Evolutionary conservation across 495 filamentous ascomycete genomes (phyloP), one percentile per base, ranked within the genome.

Genomic region (Chaetomium fimeti): DNA sequence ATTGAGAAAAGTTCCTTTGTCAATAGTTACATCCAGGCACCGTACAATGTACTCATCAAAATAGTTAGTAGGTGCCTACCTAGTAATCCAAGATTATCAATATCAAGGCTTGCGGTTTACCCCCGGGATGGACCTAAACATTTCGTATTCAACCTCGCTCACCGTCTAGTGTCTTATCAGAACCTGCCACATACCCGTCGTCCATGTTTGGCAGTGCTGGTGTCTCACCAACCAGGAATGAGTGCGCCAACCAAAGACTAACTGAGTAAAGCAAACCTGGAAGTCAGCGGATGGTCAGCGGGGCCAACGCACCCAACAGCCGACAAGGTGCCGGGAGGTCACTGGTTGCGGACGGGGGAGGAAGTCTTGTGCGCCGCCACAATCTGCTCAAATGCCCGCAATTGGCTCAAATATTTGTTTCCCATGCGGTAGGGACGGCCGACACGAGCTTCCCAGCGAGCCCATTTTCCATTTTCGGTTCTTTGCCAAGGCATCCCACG

Each of bases 301-400:
- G 40, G 40, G 4, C 48, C 48, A 51, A 51, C 22, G 27, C 9
- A 20, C 16, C 43, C n/a, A n/a, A 51, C 22, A 20, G 43, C 43
- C 43, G n/a, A 47, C 43, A 47, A 47, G 43, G 43, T 47, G 43
- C n/a, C 42, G 16, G 8, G 40, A 2, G 11, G 42, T 15, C 43
- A 22, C 18, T 47, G n/a, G 43, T 47, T 47, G 40, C 40, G 15
- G 40, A 43, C 15, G 40, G 40, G 40, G 15, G 40, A 43, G 40
- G 6, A 11, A 36, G 8, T 36, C 32, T 52, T 25, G 48, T 52
- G 48, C 48, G 48, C 11, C 42, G 57, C 53, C 61, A 64, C 62
- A 64, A 64, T 52, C 32, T 58, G 62, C 62, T 64, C 62, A 64
- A 64, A 64, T 52, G 25, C 43, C 40, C 62, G 62, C 62, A 64